These are phyloP conservation scores for Aspergillus sp. DNA, from an alignment of 2,329 filamentous ascomycete species.

Conservation along the genomic window DNA sequence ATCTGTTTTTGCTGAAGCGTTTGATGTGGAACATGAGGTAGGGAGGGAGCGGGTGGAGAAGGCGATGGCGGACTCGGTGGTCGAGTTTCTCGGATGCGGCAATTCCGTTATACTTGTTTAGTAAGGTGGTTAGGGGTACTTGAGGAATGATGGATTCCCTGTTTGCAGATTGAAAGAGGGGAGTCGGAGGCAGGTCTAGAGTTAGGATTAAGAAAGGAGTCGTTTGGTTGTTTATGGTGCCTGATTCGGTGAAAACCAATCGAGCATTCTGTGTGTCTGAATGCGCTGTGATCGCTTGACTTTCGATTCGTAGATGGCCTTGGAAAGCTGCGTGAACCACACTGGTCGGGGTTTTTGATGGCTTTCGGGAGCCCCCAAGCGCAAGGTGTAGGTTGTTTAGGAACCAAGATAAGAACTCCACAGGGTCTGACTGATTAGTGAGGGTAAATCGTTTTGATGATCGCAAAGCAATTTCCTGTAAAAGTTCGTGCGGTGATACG, in stretches of 20 bases:
- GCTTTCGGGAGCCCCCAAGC: conserved; percentile 85
- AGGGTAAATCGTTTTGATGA: conserved; percentile 92
- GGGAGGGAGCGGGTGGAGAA: conserved; percentile 86
- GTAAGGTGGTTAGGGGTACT: conserved; percentile 71
- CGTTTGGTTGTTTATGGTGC: conserved; percentile 72
- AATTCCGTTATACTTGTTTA: conserved; percentile 90
- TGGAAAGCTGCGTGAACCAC: conserved; percentile 94
- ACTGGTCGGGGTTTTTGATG: conserved; percentile 63
- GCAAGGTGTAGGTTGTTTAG: conserved; percentile 92
- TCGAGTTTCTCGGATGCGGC: conserved; percentile 85
- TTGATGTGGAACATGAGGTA: conserved; percentile 95
- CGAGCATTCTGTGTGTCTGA: conserved; percentile 79
- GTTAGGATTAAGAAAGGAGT: conserved; percentile 89
- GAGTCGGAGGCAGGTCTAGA: conserved; percentile 85
- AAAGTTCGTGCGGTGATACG: conserved; percentile 93
- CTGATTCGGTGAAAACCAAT: conserved; percentile 88
- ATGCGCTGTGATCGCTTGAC: conserved; percentile 87
- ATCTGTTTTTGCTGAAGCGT: conserved; percentile 95
- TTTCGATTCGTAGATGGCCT: conserved; percentile 86
- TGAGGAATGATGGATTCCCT: conserved; percentile 92
- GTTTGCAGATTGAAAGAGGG: conserved; percentile 92
- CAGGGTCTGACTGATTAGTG: conserved; percentile 87
- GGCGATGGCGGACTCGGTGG: conserved; percentile 82
- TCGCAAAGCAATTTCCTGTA: conserved; percentile 87
- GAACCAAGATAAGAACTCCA: conserved; percentile 97